phyloP scores from a whole-genome alignment of 176 grass and related monocot species.

The Poa pratensis region DNA sequence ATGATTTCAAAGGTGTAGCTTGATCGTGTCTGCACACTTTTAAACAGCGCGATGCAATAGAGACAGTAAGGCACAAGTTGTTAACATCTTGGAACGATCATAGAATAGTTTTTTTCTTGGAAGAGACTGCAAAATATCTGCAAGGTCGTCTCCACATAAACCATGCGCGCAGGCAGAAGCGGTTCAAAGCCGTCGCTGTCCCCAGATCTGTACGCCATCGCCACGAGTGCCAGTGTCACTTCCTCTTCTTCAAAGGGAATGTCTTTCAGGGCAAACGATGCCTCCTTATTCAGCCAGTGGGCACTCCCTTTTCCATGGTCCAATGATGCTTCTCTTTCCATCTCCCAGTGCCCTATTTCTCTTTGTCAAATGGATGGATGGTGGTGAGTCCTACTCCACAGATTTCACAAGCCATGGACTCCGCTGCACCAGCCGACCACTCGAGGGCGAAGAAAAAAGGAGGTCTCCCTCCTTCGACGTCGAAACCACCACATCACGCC shows the following conservation, averaged over 20 bases:
- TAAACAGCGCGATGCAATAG: neutral
- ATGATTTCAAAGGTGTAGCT: no score
- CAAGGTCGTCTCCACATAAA: neutral
- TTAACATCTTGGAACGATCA: neutral
- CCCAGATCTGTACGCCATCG: neutral
- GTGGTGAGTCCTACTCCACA: constrained; percentile 37
- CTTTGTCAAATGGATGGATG: constrained; percentile 21
- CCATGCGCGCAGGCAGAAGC: neutral
- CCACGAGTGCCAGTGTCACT: neutral
- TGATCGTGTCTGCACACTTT: no score
- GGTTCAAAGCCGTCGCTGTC: neutral
- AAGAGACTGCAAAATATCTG: neutral
- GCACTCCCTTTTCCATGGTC: neutral
- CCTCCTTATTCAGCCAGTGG: constrained; percentile 2
- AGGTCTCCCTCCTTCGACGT: neutral
- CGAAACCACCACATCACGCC: neutral
- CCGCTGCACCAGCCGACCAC: neutral
- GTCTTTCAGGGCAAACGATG: constrained; percentile 15
- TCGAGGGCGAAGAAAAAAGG: neutral
- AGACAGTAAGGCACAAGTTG: no score
- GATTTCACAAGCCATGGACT: constrained; percentile 25
- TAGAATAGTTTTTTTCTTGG: neutral
- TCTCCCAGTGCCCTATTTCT: neutral
- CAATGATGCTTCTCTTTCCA: constrained; percentile 11
- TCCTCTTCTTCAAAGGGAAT: constrained; percentile 19